phyloP scores from a whole-genome alignment of 495 filamentous ascomycete genomes.

The Talaromyces wortmannii region DNA sequence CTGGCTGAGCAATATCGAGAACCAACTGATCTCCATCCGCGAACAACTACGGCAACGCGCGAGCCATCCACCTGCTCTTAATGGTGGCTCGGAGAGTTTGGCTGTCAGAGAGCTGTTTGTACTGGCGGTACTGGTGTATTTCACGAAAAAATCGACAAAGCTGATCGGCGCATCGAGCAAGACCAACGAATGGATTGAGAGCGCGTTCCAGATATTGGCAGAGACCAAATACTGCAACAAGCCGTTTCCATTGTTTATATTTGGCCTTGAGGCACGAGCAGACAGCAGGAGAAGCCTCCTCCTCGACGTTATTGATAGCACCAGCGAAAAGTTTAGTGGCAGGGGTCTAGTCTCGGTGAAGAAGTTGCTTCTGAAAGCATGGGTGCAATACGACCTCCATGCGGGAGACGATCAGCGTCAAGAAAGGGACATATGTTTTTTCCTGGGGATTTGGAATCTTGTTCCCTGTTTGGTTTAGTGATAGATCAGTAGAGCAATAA shows the following conservation, averaged over 20 bases:
- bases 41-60: background rate
- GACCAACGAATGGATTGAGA: background rate
- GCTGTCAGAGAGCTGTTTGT: background rate
- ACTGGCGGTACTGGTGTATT: background rate
- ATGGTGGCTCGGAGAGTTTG: background rate
- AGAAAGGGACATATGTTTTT: too few relatives aligned
- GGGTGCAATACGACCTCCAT: background rate
- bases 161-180: background rate
- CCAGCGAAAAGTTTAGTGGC: background rate
- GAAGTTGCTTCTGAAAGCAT: background rate
- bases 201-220: background rate
- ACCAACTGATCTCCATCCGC: background rate
- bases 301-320: background rate
- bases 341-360: background rate
- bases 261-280: conserved; percentile 1
- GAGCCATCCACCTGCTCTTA: background rate
- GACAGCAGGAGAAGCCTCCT: background rate
- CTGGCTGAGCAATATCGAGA: background rate
- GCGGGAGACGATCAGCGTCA: background rate
- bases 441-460: too few relatives aligned
- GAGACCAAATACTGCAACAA: background rate
- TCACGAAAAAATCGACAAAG: background rate
- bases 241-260: background rate
- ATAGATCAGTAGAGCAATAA: too few relatives aligned
- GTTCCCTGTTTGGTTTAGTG: too few relatives aligned